Conservation (phyloP, 495 filamentous ascomycete species). For the Monascus purpureus region DNA sequence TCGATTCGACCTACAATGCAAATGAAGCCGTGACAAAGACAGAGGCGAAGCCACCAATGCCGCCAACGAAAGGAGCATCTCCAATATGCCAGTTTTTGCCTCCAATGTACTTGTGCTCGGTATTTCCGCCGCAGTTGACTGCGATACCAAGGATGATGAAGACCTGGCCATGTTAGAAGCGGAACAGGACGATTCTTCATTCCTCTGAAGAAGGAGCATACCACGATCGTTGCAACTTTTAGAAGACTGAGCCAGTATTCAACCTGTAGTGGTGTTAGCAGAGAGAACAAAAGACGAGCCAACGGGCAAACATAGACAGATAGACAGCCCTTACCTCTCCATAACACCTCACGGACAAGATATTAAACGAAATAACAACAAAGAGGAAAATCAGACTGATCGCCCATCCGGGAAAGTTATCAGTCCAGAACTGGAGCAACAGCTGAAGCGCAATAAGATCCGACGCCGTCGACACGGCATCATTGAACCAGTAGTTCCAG, state of each 20-base stretch:
- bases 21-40: constrained; percentile 41
- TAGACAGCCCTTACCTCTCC: constrained; percentile 28
- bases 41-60: constrained; percentile 38
- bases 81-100: constrained; percentile 29
- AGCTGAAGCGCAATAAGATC: constrained; percentile 42
- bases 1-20: constrained; percentile 30
- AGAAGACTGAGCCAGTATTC: constrained; percentile 42
- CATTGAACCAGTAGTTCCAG: constrained; percentile 49
- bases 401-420: constrained; percentile 37
- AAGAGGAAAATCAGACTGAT: constrained; percentile 39
- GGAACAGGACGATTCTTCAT: background rate
- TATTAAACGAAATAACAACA: constrained; percentile 32
- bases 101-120: constrained; percentile 29
- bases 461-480: constrained; percentile 40
- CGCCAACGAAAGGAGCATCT: constrained; percentile 38
- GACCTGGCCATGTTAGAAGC: constrained; percentile 16
- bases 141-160: constrained; percentile 38
- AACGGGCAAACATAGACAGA: background rate
- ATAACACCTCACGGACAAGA: constrained; percentile 38
- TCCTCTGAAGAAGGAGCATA: constrained; percentile 10
- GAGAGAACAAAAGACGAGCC: no score
- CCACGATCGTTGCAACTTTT: constrained; percentile 41
- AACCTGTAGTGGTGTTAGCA: constrained; percentile 14
- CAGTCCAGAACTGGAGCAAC: constrained; percentile 37
- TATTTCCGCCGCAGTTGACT: constrained; percentile 38